phyloP scores from a whole-genome alignment of 2,329 filamentous ascomycete genomes.

The Dactylellina haptotyla region DNA sequence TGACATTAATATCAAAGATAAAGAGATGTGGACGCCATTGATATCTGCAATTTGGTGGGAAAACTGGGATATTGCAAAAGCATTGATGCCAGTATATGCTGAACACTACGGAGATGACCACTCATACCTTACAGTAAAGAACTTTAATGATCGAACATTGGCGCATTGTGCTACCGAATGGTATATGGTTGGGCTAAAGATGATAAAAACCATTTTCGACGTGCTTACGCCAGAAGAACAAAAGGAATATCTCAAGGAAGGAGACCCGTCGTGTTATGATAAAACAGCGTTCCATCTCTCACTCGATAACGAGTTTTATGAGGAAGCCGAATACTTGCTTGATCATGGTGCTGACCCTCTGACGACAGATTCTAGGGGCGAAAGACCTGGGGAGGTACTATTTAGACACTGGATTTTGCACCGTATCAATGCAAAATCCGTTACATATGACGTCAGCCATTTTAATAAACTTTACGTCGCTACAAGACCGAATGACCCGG shows the following conservation, averaged over 20 bases:
- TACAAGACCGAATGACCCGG: background rate
- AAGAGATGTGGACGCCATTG: background rate
- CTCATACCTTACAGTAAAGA: background rate
- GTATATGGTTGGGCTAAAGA: background rate
- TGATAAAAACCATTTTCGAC: background rate
- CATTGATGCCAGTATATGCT: background rate
- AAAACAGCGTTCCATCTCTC: background rate
- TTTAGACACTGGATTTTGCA: background rate
- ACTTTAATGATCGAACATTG: background rate
- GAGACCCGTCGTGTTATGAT: background rate
- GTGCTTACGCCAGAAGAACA: background rate
- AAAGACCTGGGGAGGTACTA: background rate
- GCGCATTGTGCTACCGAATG: constrained; percentile 1
- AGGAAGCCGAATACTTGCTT: background rate
- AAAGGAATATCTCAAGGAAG: background rate
- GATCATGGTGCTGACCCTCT: background rate
- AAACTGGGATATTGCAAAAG: background rate
- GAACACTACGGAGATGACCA: background rate
- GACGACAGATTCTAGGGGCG: background rate
- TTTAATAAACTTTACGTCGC: background rate
- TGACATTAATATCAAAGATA: background rate
- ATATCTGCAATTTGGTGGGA: background rate
- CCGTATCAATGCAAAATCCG: background rate
- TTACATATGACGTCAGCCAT: background rate
- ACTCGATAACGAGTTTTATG: background rate